Conservation (phyloP, 2,329 filamentous ascomycete genomes). For the Thermothelomyces thermophilus region DNA sequence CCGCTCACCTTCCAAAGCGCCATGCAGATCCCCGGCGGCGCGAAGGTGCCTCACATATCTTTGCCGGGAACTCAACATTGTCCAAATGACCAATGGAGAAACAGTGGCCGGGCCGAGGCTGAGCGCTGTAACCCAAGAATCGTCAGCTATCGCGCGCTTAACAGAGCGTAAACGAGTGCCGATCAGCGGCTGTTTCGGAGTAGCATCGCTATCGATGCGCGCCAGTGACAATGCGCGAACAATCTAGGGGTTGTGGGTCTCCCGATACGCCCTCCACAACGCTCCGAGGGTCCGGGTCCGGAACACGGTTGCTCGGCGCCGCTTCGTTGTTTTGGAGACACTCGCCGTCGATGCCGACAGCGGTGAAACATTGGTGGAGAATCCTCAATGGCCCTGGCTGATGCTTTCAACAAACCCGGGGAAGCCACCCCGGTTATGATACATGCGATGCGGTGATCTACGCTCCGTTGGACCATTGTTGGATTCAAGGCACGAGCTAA, state of each 20-base stretch:
- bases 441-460: neutral
- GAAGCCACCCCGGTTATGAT: neutral
- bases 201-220: neutral
- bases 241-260: neutral
- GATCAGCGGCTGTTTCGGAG: neutral
- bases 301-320: neutral
- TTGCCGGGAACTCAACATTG: too few relatives aligned
- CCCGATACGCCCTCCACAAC: neutral
- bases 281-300: neutral
- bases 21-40: too few relatives aligned
- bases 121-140: neutral
- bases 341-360: neutral
- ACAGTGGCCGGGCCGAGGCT: neutral
- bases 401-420: neutral
- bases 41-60: too few relatives aligned
- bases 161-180: neutral
- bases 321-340: neutral
- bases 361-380: neutral
- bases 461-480: neutral
- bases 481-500: neutral
- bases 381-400: neutral
- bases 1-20: too few relatives aligned
- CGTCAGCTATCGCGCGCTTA: neutral
- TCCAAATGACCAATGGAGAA: neutral
- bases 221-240: neutral